Conservation (phyloP, 345 rosid genomes). For the Combretum micranthum region DNA sequence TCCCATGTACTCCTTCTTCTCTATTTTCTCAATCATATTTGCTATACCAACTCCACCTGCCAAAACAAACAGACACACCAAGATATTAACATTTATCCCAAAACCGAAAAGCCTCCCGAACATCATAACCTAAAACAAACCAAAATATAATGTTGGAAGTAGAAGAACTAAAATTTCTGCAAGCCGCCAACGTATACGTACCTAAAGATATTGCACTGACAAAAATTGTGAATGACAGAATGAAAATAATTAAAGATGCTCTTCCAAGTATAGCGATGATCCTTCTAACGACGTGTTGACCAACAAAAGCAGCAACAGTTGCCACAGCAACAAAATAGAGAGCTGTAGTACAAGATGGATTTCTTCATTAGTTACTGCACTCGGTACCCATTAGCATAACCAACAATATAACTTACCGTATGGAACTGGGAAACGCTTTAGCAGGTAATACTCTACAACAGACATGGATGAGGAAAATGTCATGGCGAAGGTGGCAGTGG, state of each 20-base stretch:
- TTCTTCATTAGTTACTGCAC: too few relatives aligned
- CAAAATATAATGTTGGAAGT: not conserved
- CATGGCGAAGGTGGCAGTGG: slow-evolving; percentile 41
- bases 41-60: slow-evolving; percentile 36
- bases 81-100: not conserved
- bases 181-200: not conserved
- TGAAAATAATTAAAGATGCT: slow-evolving; percentile 33
- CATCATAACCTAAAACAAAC: not conserved
- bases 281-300: slow-evolving; percentile 23
- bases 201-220: slow-evolving; percentile 30
- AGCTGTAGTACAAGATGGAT: slow-evolving; percentile 13
- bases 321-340: slow-evolving; percentile 25
- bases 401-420: slow-evolving; percentile 16
- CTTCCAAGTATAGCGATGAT: slow-evolving; percentile 25
- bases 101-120: not conserved
- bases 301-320: slow-evolving; percentile 23
- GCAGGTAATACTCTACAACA: slow-evolving; percentile 34
- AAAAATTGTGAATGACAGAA: slow-evolving; percentile 24
- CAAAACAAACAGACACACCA: not conserved
- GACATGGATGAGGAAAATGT: slow-evolving; percentile 42
- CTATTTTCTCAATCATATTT: slow-evolving; percentile 19
- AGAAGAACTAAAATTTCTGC: not conserved
- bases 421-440: slow-evolving; percentile 40
- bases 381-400: too few relatives aligned
- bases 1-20: slow-evolving; percentile 31